A percentile compares a stretch with the other conserved stretches of the same genome.
phyloP scores from a whole-genome alignment of 257 asterid species.

The Solanum clarkiae region DNA sequence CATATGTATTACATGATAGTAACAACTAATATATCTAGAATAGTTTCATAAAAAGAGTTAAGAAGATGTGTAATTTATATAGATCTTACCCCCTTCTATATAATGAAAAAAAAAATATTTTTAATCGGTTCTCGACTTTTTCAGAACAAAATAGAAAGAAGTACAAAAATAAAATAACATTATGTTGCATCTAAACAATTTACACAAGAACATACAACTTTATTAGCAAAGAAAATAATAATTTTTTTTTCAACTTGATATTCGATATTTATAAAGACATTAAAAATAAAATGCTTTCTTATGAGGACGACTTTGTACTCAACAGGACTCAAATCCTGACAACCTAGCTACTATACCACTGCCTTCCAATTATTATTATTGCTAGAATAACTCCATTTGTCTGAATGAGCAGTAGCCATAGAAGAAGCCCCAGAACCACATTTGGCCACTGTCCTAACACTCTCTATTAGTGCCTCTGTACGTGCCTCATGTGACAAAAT shows the following conservation, averaged over 20 bases:
- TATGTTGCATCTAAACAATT: too few species aligned
- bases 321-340: neutral
- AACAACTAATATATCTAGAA: too few species aligned
- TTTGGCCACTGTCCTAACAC: constrained; percentile 42
- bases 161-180: too few species aligned
- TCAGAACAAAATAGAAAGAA: too few species aligned
- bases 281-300: neutral
- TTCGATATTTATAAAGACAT: neutral
- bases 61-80: too few species aligned
- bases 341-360: neutral
- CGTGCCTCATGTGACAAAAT: constrained; percentile 43
- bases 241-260: neutral
- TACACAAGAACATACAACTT: neutral
- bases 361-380: neutral
- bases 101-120: too few species aligned
- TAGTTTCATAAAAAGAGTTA: too few species aligned
- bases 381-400: constrained; percentile 18
- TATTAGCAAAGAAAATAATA: neutral
- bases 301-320: neutral
- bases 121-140: too few species aligned
- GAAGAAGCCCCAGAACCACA: constrained; percentile 12
- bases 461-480: constrained; percentile 45
- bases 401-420: constrained; percentile 5
- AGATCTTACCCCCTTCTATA: too few species aligned
- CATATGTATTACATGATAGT: too few species aligned